Evolutionary conservation across 805 yeast species (phyloP), one percentile per base, ranked within the genome.

Genomic region (Yarrowia deformans): DNA sequence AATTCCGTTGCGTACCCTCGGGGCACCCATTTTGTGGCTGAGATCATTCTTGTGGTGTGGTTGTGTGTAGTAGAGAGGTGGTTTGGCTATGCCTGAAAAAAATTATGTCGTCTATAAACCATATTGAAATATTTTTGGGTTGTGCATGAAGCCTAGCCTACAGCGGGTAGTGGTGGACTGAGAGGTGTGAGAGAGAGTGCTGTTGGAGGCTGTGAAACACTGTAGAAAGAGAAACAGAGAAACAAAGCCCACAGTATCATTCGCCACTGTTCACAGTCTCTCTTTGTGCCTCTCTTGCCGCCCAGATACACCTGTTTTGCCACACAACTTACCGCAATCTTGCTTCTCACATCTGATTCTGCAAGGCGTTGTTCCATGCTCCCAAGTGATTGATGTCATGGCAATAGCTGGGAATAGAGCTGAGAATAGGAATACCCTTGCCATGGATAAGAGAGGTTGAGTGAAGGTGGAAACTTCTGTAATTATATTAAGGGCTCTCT

Each of bases 11-110:
- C 96, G 78, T 84, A 90, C 6, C 99, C 99, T 75, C 97, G 87
- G 63, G 98, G 98, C 32, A 94, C 97, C 98, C 99, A 95, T 66
- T 88, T 82, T 61, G 95, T 88, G 35, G 98, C 90, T 48, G 99
- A 92, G 72, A 94, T 89, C 97, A 93, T 93, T 18, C 6, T 35
- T 32, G 37, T 48, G 69, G 43, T 19, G 37, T 63, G 42, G 39
- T 34, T 40, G 37, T 54, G 8, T 46, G 63, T 56, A 29, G 19
- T 12, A 37, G n/a, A 37, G n/a, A 52, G 58, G 23, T 35, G n/a
- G 32, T 45, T 6, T 37, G 18, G 52, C 52, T 49, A 32, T 49
- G 60, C 63, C n/a, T 58, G 46, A 67, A 58, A 48, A 54, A 67
- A 46, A 46, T 35, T 61, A 58, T 43, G 48, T 43, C 48, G 66